These are phyloP conservation scores for Bolboschoenoplectus hybrid DNA, from an alignment of 202 grass and related monocot species.

Conservation along the genomic window DNA sequence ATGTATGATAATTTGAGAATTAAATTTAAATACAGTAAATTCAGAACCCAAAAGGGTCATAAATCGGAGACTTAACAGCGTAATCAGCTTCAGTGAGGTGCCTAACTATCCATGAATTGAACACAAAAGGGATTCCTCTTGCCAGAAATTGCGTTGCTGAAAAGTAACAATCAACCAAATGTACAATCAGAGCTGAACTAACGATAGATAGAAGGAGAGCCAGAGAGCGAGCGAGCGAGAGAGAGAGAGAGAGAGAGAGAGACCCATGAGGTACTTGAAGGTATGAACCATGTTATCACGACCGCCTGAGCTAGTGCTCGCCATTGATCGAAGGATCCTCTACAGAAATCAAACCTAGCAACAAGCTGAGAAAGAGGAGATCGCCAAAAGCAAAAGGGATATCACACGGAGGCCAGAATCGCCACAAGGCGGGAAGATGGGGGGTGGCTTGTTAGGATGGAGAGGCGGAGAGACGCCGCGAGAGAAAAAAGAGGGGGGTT, in stretches of 20 bases:
- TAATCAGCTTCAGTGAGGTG: conserved; percentile 73
- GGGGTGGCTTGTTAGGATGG: not conserved
- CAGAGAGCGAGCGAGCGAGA: not conserved
- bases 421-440: not conserved
- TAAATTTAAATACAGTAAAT: conserved; percentile 24
- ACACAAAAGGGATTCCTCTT: conserved; percentile 77
- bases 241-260: not conserved
- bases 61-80: conserved; percentile 53
- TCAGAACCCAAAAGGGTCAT: not conserved
- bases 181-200: not conserved
- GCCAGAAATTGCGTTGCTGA: conserved; percentile 89
- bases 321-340: conserved; percentile 21
- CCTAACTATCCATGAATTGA: conserved; percentile 92
- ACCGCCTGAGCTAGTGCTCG: conserved; percentile 11
- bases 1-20: conserved; percentile 33
- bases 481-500: not conserved
- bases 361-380: not conserved
- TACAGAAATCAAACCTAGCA: not conserved
- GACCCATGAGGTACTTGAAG: conserved; percentile 95
- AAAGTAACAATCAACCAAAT: conserved; percentile 26
- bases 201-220: not conserved
- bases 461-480: not conserved
- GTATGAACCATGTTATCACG: conserved; percentile 53
- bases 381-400: not conserved
- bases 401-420: not conserved